Conservation (phyloP, 805 yeast species). For the Kodamaea jinghongensis region DNA sequence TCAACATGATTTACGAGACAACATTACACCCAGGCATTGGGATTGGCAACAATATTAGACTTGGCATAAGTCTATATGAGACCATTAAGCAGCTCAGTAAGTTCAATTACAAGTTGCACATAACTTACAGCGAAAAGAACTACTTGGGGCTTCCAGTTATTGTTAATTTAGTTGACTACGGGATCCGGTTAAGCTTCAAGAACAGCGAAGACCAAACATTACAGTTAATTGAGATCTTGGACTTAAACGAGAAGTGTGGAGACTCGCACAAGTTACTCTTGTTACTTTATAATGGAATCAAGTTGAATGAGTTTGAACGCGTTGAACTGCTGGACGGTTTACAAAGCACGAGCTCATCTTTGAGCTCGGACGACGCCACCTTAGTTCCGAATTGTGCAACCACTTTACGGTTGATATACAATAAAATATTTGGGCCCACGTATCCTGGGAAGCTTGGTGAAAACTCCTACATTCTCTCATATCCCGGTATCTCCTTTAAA, state of each 20-base stretch:
- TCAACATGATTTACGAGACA: constrained; percentile 12
- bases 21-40: constrained; percentile 34
- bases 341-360: constrained; percentile 7
- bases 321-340: constrained; percentile 7
- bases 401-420: constrained; percentile 46
- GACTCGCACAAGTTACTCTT: constrained; percentile 12
- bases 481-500: constrained; percentile 55
- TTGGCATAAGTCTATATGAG: constrained; percentile 30
- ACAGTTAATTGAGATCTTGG: constrained; percentile 12
- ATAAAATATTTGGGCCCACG: constrained; percentile 60
- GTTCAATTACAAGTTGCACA: constrained; percentile 26
- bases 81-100: constrained; percentile 24
- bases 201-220: constrained; percentile 11
- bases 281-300: constrained; percentile 31
- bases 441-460: constrained; percentile 46
- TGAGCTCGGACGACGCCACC: constrained; percentile 7
- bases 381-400: constrained; percentile 8
- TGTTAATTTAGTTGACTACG: constrained; percentile 24
- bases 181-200: constrained; percentile 13
- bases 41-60: constrained; percentile 25
- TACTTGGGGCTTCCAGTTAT: constrained; percentile 33
- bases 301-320: constrained; percentile 25
- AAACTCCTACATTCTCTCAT: constrained; percentile 44
- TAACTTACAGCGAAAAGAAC: constrained; percentile 28
- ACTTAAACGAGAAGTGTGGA: constrained; percentile 2